A percentile compares a stretch with the other conserved stretches of the same genome.
Evolutionary conservation across 2,329 filamentous ascomycete genomes (phyloP).

Genomic region (Xylariaceae sp.): DNA sequence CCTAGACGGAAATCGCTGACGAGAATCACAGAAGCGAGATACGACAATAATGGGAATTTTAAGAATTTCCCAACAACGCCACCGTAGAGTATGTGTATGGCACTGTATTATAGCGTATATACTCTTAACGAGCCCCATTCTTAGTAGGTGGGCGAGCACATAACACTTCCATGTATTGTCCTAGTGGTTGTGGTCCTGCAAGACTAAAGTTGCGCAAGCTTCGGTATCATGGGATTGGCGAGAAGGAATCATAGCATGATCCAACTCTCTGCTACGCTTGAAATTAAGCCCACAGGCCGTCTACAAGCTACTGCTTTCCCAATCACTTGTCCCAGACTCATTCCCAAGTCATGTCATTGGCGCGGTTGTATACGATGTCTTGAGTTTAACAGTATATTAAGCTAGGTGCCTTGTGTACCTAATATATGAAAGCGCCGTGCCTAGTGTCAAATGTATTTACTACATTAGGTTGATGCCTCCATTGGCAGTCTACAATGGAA

Average conservation of each 20-base stretch:
- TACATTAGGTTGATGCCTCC: too few relatives aligned
- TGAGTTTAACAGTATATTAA: too few relatives aligned
- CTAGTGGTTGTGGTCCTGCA: background rate
- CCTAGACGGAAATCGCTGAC: conserved; percentile 10
- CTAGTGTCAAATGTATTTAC: too few relatives aligned
- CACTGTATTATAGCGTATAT: conserved; percentile 3
- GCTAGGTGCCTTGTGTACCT: too few relatives aligned
- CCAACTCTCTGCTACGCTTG: background rate
- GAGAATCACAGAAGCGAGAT: conserved; percentile 69
- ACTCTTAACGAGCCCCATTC: background rate
- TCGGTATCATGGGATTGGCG: background rate
- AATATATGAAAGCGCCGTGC: too few relatives aligned
- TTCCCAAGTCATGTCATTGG: too few relatives aligned
- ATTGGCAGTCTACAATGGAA: too few relatives aligned
- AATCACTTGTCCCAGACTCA: too few relatives aligned
- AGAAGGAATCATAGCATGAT: background rate
- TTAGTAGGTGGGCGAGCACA: background rate
- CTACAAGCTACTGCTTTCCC: too few relatives aligned
- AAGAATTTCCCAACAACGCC: conserved; percentile 36
- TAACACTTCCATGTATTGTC: background rate
- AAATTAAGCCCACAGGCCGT: too few relatives aligned
- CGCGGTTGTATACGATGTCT: too few relatives aligned
- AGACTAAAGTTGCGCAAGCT: background rate
- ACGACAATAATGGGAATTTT: conserved; percentile 78
- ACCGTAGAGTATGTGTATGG: conserved; percentile 15